These are phyloP conservation scores for Kuraishia molischiana DNA, from an alignment of 805 yeast genomes.

Conservation along the genomic window DNA sequence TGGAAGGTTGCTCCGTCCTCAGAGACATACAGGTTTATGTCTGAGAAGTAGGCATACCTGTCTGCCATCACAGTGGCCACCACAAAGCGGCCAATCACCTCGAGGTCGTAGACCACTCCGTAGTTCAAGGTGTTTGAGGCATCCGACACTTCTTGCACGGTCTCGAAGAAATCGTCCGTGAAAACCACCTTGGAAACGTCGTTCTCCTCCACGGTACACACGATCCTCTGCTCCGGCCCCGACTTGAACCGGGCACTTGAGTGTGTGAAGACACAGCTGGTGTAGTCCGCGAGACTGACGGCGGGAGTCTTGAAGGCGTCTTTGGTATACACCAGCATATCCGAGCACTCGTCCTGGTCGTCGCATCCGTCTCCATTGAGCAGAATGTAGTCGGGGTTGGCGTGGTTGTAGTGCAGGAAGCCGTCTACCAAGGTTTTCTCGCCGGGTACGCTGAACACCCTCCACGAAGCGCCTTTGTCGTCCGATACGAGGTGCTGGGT, in stretches of 20 bases:
- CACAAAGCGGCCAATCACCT: constrained; percentile 30
- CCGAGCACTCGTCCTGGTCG: constrained; percentile 21
- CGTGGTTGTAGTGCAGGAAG: constrained; percentile 26
- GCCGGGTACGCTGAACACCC: constrained; percentile 20
- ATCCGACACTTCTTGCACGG: constrained; percentile 35
- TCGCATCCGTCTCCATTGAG: constrained; percentile 24
- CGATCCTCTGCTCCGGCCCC: constrained; percentile 17
- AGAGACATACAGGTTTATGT: constrained; percentile 31
- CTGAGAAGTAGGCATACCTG: constrained; percentile 27
- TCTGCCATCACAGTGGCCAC: constrained; percentile 31
- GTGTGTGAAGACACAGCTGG: constrained; percentile 35
- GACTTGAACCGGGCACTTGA: constrained; percentile 31
- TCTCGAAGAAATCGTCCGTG: constrained; percentile 33
- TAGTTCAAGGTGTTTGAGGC: constrained; percentile 4
- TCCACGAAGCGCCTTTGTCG: constrained; percentile 30
- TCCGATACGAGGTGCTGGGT: constrained; percentile 29
- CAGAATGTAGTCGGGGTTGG: constrained; percentile 24
- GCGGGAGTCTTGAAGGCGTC: constrained; percentile 32
- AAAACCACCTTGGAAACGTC: constrained; percentile 28
- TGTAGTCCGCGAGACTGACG: constrained; percentile 23
- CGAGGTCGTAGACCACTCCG: constrained; percentile 14
- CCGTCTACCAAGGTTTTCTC: constrained; percentile 14
- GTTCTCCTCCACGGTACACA: constrained; percentile 23
- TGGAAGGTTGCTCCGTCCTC: constrained; percentile 32
- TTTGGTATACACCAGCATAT: constrained; percentile 29